Conservation (phyloP, 2,329 filamentous ascomycete genomes). For the Magnaporthiopsis poae region DNA sequence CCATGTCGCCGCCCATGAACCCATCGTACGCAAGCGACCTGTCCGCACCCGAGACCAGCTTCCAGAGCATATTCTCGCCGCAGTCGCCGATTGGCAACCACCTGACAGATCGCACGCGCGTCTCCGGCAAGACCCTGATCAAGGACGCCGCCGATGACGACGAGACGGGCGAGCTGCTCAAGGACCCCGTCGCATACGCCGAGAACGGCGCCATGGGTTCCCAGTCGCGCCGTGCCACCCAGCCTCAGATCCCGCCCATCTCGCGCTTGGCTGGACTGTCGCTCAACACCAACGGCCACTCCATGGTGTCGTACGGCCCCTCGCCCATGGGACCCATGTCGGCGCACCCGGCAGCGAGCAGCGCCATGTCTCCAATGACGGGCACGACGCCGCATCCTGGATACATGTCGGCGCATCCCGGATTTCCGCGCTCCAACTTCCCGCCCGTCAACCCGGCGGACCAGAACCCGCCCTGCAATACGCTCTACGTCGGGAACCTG, state of each 20-base stretch:
- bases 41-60: slow-evolving; percentile 45
- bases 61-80: slow-evolving; percentile 59
- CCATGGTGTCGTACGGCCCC: slow-evolving; percentile 38
- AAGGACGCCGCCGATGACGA: slow-evolving; percentile 59
- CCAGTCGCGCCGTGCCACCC: slow-evolving; percentile 54
- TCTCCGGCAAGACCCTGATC: slow-evolving; percentile 63
- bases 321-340: slow-evolving; percentile 28
- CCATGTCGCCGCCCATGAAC: slow-evolving; percentile 51
- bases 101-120: slow-evolving; percentile 49
- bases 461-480: slow-evolving; percentile 95
- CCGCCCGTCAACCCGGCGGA: slow-evolving; percentile 89
- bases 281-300: slow-evolving; percentile 53
- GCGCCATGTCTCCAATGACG: slow-evolving; percentile 46
- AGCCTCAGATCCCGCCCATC: slow-evolving; percentile 56
- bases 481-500: slow-evolving; percentile 92
- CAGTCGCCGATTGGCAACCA: slow-evolving; percentile 65
- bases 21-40: slow-evolving; percentile 47
- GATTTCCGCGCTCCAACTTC: slow-evolving; percentile 56
- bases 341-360: slow-evolving; percentile 23
- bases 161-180: slow-evolving; percentile 61
- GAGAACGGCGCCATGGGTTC: slow-evolving; percentile 50
- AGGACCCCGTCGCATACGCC: slow-evolving; percentile 62
- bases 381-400: slow-evolving; percentile 18
- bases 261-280: slow-evolving; percentile 60
- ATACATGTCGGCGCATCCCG: slow-evolving; percentile 29